Conservation (phyloP, 148 eudicot species). For the Silene conica region DNA sequence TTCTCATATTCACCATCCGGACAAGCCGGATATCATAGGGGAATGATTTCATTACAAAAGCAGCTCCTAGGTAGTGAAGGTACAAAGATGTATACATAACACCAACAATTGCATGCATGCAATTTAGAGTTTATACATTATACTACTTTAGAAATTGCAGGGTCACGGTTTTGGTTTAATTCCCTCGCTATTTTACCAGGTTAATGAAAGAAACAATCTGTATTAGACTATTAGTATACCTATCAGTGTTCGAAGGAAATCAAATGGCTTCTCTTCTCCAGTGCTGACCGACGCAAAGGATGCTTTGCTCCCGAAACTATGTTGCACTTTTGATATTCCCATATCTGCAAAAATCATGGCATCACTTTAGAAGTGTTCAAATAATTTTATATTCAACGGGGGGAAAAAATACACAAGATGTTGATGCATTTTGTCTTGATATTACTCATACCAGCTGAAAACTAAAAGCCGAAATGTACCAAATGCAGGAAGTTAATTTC, state of each 20-base stretch:
- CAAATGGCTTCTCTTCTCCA: constrained; percentile 72
- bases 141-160: not conserved
- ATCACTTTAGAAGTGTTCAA: constrained; percentile 17
- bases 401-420: not conserved
- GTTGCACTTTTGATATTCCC: constrained; percentile 38
- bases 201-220: no score
- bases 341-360: constrained; percentile 51
- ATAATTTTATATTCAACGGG: not conserved
- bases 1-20: not conserved
- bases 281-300: constrained; percentile 66
- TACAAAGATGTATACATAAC: not conserved
- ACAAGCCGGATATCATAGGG: not conserved
- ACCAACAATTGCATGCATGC: not conserved
- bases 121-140: not conserved
- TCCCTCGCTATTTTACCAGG: no score
- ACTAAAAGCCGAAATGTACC: no score
- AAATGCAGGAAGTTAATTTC: not conserved
- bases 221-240: constrained; percentile 40
- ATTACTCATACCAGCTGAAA: no score
- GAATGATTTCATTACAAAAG: not conserved
- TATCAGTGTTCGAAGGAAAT: constrained; percentile 57
- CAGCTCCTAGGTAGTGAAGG: not conserved
- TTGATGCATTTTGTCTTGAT: not conserved
- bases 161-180: not conserved
- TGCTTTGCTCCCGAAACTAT: constrained; percentile 29